These are phyloP conservation scores for Syzygium grande DNA, from an alignment of 345 rosid genomes.

Conservation along the genomic window DNA sequence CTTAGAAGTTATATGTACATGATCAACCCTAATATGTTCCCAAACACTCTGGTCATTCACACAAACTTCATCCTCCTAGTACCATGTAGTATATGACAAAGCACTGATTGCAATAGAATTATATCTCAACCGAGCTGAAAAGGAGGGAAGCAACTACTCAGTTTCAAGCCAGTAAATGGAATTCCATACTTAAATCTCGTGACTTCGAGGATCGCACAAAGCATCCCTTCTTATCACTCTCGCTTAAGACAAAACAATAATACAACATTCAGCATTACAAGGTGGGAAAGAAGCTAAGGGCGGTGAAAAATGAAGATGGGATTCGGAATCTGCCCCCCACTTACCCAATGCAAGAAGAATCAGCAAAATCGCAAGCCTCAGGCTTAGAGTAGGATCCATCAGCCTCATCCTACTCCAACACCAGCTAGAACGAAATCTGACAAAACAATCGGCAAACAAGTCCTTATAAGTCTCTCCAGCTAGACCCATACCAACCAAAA, in stretches of 20 bases:
- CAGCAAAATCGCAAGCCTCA: neutral
- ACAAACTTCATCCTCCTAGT: neutral
- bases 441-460: neutral
- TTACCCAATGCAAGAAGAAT: neutral
- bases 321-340: neutral
- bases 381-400: constrained; percentile 37
- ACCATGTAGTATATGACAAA: neutral
- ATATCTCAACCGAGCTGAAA: neutral
- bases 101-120: neutral
- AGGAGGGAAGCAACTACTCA: neutral
- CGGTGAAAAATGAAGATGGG: neutral
- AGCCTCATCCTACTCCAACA: constrained; percentile 17
- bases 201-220: neutral
- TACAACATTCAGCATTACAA: neutral
- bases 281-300: neutral
- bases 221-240: neutral
- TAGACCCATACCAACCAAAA: neutral
- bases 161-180: neutral
- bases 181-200: neutral
- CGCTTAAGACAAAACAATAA: neutral
- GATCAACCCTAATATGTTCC: neutral
- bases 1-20: neutral
- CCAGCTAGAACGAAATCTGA: constrained; percentile 8
- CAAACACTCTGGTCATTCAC: neutral
- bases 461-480: neutral